Evolutionary conservation across 768 basidiomycete genomes (phyloP).

Genomic region (Lanmaoa pseudosensibilis): DNA sequence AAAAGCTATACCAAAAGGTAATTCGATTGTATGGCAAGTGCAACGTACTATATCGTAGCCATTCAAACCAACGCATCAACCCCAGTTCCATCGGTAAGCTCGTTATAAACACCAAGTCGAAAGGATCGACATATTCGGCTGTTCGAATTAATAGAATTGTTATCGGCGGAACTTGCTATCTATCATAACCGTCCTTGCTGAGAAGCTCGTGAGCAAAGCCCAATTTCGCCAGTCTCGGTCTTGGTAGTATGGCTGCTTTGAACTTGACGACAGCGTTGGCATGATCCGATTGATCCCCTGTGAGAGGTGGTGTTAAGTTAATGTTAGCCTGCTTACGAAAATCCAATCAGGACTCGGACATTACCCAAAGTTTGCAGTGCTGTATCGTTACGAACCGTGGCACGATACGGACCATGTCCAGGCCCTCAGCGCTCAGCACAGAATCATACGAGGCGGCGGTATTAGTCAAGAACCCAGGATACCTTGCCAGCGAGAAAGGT

Average conservation of each 20-base stretch:
- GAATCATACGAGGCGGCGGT: not conserved
- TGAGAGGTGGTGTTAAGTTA: not conserved
- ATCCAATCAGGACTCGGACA: conserved; percentile 47
- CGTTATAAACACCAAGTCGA: not conserved
- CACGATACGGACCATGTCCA: conserved; percentile 63
- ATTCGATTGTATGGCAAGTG: too few relatives aligned
- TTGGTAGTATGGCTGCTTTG: conserved; percentile 39
- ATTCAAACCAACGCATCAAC: too few relatives aligned
- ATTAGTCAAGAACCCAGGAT: conserved; percentile 26
- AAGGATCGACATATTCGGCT: conserved; percentile 34
- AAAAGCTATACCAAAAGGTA: too few relatives aligned
- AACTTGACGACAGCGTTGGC: conserved; percentile 47
- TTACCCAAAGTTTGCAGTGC: too few relatives aligned
- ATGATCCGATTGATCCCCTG: conserved; percentile 14
- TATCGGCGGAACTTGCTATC: conserved; percentile 69
- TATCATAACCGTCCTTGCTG: conserved; percentile 44
- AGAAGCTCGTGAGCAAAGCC: conserved; percentile 35
- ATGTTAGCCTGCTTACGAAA: not conserved
- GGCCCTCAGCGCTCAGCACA: conserved; percentile 47
- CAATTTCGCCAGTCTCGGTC: conserved; percentile 23
- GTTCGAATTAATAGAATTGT: conserved; percentile 75
- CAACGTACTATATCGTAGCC: too few relatives aligned
- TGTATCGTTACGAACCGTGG: conserved; percentile 56
- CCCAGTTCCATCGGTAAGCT: conserved; percentile 55
- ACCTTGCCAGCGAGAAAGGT: conserved; percentile 29